Conservation (phyloP, 139 green algal genomes). For the Zygnema circumcarinatum region DNA sequence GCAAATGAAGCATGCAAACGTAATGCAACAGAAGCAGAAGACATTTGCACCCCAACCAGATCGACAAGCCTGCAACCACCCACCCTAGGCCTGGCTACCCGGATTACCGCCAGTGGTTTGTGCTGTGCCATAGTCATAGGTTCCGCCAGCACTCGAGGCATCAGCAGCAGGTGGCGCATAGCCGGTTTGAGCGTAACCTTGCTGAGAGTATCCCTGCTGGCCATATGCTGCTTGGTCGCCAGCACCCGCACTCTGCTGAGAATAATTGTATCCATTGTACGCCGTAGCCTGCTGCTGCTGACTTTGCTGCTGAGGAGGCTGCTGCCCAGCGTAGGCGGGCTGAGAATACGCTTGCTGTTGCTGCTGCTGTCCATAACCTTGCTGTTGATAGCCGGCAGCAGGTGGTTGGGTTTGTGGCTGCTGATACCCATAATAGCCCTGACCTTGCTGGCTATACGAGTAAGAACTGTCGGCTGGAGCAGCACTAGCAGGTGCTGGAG, state of each 20-base stretch:
- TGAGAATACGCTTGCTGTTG: slow-evolving; percentile 3
- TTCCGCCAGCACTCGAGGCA: neutral
- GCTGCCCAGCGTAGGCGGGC: neutral
- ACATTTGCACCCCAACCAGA: too few relatives aligned
- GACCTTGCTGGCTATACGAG: slow-evolving; percentile 13
- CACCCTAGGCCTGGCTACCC: neutral
- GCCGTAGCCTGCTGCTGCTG: slow-evolving; percentile 16
- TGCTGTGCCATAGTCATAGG: neutral
- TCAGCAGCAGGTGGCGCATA: slow-evolving; percentile 7
- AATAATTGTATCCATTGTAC: slow-evolving; percentile 21
- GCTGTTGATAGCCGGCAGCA: slow-evolving; percentile 37
- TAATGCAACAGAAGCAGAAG: too few relatives aligned
- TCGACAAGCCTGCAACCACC: neutral
- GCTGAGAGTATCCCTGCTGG: slow-evolving; percentile 34
- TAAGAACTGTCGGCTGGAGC: neutral
- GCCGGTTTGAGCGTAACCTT: slow-evolving; percentile 22
- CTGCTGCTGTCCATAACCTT: slow-evolving; percentile 13
- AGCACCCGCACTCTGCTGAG: neutral
- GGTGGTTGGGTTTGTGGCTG: slow-evolving; percentile 11
- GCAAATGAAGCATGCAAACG: too few relatives aligned
- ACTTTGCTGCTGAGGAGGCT: neutral
- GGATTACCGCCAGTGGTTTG: neutral
- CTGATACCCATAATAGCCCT: slow-evolving; percentile 20
- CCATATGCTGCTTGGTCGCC: slow-evolving; percentile 21
- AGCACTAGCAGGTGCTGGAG: slow-evolving; percentile 15